A percentile compares a stretch with the other conserved stretches of the same genome.
Evolutionary conservation across 805 yeast species (phyloP).

Genomic region (Candida xyloterini): DNA sequence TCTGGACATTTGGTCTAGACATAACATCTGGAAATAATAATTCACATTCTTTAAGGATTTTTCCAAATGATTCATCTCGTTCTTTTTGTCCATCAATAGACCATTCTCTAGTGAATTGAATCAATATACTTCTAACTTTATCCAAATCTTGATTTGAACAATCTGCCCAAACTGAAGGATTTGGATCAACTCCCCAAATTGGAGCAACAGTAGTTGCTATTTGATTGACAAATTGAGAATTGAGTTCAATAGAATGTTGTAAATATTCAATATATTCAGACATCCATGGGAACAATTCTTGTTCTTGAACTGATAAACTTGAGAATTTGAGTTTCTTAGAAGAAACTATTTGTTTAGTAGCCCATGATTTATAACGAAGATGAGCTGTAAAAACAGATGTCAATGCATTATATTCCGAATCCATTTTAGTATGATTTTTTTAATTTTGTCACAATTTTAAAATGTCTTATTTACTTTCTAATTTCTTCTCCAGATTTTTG

Average conservation of each 20-base stretch:
- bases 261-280: constrained; percentile 39
- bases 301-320: constrained; percentile 40
- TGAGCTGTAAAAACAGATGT: constrained; percentile 33
- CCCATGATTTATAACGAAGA: constrained; percentile 34
- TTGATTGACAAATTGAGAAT: constrained; percentile 41
- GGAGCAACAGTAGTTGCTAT: constrained; percentile 43
- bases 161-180: constrained; percentile 40
- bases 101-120: constrained; percentile 65
- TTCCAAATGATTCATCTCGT: constrained; percentile 38
- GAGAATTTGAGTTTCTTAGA: constrained; percentile 35
- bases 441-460: neutral
- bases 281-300: constrained; percentile 49
- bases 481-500: constrained; percentile 27
- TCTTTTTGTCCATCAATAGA: constrained; percentile 49
- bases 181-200: constrained; percentile 47
- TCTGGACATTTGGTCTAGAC: constrained; percentile 37
- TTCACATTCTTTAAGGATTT: constrained; percentile 37
- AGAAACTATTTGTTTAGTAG: constrained; percentile 29
- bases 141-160: constrained; percentile 46
- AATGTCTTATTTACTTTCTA: constrained; percentile 18
- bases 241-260: constrained; percentile 41
- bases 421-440: constrained; percentile 1
- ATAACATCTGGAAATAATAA: constrained; percentile 36
- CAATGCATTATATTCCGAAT: constrained; percentile 30
- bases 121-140: constrained; percentile 53